These are phyloP conservation scores for Aspergillus bridgeri DNA, from an alignment of 495 filamentous ascomycete genomes.

Conservation along the genomic window DNA sequence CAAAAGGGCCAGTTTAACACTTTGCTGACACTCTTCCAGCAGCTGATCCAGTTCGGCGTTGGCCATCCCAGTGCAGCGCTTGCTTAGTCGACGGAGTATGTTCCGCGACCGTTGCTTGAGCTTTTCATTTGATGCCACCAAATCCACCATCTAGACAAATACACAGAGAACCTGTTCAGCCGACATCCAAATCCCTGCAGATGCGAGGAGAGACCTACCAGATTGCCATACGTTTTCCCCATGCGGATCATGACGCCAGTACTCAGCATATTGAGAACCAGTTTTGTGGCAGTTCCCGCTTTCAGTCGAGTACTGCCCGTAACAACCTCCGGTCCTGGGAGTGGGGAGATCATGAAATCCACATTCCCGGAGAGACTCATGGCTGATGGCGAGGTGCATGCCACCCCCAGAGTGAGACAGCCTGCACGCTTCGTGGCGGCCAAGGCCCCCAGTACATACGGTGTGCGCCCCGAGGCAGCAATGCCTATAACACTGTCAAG, in stretches of 20 bases:
- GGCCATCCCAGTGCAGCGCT: conserved; percentile 14
- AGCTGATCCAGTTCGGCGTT: conserved; percentile 28
- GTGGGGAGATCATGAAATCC: conserved; percentile 30
- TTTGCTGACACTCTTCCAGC: conserved; percentile 22
- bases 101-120: conserved; percentile 35
- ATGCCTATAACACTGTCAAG: conserved; percentile 38
- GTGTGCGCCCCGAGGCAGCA: conserved; percentile 40
- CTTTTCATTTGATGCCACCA: conserved; percentile 38
- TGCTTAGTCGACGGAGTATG: conserved; percentile 29
- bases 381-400: conserved; percentile 30
- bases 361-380: conserved; percentile 25
- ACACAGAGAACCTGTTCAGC: too few relatives aligned
- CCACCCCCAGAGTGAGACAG: conserved; percentile 34
- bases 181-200: conserved; percentile 3
- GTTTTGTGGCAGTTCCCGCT: conserved; percentile 37
- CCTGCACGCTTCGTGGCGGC: conserved; percentile 30
- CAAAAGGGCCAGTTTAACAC: conserved; percentile 35
- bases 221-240: conserved; percentile 41
- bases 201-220: conserved; percentile 19
- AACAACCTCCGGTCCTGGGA: conserved; percentile 36
- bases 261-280: conserved; percentile 40
- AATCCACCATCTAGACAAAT: conserved; percentile 33
- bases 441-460: conserved; percentile 38
- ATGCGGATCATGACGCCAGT: conserved; percentile 38
- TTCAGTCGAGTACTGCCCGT: conserved; percentile 42